Base-by-base conservation (phyloP, 2,329 filamentous ascomycete genomes). In the Dothistroma pini region DNA sequence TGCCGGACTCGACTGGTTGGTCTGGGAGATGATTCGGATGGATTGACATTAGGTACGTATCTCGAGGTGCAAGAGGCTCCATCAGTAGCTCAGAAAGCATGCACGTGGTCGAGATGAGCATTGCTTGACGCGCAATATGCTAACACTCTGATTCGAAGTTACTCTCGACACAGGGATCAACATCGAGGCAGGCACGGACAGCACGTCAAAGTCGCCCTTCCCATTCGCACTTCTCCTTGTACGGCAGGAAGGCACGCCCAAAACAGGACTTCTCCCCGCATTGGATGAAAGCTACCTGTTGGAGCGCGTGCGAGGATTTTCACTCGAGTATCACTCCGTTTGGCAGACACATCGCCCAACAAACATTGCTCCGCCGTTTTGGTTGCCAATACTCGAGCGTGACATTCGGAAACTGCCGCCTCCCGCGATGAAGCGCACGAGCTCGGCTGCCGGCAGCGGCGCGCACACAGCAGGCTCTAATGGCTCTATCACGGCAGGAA, bases 401-500 rank as follows among this genome's bases (percentile, higher is more conserved):
- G 82, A 84, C 62, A 83, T 84, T 54, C 77, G 81, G 25, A 84
- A 83, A 65, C 68, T 84, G 2, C 82, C 82, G 1, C 75, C 76
- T 25, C 69, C 72, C 66, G 53, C 75, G 34, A 61, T 70, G 54
- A 58, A 69, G 62, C 60, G 72, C 51, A 49, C 66, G 31, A 66
- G 62, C 47, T 69, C 65, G 41, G 59, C 59, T 4, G 55, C 60
- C n/a, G 60, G 57, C 31, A 58, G 50, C 29, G 57, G 63, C 19
- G 61, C 68, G 9, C 69, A 53, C 7, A 65, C 67, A 0, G 63
- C 53, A 14, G 69, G 72, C 0, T 79, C 78, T 0, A 71, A 71
- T 16, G 74, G 72, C 11, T 79, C 73, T 1, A 69, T 69, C 11
- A 74, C 73, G 34, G 14, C 29, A 6, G 41, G 25, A 29, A 50